These are phyloP conservation scores for Avena sativa DNA, from an alignment of 176 grass and related monocot genomes.

Conservation along the genomic window DNA sequence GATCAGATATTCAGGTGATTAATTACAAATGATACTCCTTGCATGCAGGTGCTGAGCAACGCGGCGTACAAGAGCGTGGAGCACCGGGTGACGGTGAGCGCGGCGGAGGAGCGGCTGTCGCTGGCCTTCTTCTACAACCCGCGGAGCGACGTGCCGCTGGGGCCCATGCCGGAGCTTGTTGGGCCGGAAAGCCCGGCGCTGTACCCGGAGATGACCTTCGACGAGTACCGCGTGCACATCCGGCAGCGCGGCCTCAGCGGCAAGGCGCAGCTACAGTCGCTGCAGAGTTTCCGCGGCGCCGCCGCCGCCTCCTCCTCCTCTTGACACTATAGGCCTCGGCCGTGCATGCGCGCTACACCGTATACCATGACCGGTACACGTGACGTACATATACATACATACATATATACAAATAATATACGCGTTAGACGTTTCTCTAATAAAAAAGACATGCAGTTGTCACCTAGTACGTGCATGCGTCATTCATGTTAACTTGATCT, in stretches of 20 bases:
- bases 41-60: slow-evolving; percentile 74
- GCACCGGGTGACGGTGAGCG: slow-evolving; percentile 74
- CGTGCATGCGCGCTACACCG: no score
- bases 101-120: slow-evolving; percentile 64
- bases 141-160: slow-evolving; percentile 58
- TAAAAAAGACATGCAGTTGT: not conserved
- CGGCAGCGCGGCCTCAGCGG: slow-evolving; percentile 65
- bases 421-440: not conserved
- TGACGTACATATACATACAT: not conserved
- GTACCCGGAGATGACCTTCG: slow-evolving; percentile 79
- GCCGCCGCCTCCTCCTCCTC: not conserved
- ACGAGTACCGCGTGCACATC: slow-evolving; percentile 73
- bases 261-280: slow-evolving; percentile 66
- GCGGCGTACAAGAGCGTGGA: slow-evolving; percentile 82
- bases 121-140: slow-evolving; percentile 96
- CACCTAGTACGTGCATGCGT: not conserved
- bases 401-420: not conserved
- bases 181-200: slow-evolving; percentile 47
- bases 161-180: slow-evolving; percentile 64
- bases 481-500: slow-evolving; percentile 7
- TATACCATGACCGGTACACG: not conserved
- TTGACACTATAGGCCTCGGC: not conserved
- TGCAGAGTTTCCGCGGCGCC: slow-evolving; percentile 23
- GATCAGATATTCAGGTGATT: not conserved
- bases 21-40: no score